A percentile compares a stretch with the other conserved stretches of the same genome.
Conservation (phyloP, 2,329 filamentous ascomycete genomes). For the Neoascochyta sp. region DNA sequence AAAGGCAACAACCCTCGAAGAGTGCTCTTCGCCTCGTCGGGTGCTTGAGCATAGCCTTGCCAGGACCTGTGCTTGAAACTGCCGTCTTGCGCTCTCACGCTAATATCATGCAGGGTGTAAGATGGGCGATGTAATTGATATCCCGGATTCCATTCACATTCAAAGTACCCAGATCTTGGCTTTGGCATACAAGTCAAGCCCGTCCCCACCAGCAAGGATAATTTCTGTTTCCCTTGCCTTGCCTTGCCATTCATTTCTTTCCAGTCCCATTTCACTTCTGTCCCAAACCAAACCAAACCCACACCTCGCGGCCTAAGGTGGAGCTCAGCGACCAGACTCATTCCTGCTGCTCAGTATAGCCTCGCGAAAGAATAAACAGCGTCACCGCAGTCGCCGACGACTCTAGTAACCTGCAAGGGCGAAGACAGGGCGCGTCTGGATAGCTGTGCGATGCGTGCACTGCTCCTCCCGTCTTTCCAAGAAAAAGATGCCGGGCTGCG, state of each 20-base stretch:
- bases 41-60: constrained; percentile 19
- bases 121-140: too few relatives aligned
- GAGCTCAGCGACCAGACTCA: constrained; percentile 51
- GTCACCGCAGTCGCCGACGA: constrained; percentile 24
- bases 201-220: too few relatives aligned
- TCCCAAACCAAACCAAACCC: constrained; percentile 1
- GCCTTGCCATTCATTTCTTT: constrained; percentile 1
- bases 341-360: constrained; percentile 55
- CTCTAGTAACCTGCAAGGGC: constrained; percentile 17
- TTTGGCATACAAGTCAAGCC: too few relatives aligned
- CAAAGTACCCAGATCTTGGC: too few relatives aligned
- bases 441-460: constrained; percentile 16
- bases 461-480: constrained; percentile 2
- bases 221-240: background rate
- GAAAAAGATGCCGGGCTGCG: too few relatives aligned
- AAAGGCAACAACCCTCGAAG: constrained; percentile 33
- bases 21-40: constrained; percentile 36
- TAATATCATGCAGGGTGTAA: too few relatives aligned
- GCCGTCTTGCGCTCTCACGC: too few relatives aligned
- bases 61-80: too few relatives aligned
- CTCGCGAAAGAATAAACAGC: constrained; percentile 47
- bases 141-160: too few relatives aligned
- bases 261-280: constrained; percentile 1
- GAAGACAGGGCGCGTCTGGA: constrained; percentile 18
- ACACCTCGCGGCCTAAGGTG: constrained; percentile 48